Percentiles rank a stretch among this genome's conserved stretches.
Conservation (phyloP, 1,284 basidiomycete species). For the Irpex sp. region DNA sequence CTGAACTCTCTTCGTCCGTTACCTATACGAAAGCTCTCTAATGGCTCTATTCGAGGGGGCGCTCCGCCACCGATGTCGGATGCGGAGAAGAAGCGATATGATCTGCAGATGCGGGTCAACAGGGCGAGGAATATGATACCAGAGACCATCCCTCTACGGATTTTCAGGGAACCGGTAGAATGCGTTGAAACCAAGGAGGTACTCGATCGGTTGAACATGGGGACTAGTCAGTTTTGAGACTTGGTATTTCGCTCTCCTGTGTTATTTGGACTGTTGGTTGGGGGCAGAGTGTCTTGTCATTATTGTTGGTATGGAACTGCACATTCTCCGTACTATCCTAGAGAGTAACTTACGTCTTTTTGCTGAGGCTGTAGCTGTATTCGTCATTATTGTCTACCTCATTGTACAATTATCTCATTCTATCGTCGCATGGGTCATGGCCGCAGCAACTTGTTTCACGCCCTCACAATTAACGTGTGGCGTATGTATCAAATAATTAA, state of each 20-base stretch:
- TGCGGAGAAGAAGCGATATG: slow-evolving; percentile 47
- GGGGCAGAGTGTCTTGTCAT: background rate
- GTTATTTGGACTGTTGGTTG: background rate
- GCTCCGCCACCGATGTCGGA: slow-evolving; percentile 34
- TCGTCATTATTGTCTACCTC: background rate
- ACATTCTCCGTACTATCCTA: background rate
- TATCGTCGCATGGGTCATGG: background rate
- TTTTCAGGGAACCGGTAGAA: slow-evolving; percentile 65
- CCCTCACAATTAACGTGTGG: background rate
- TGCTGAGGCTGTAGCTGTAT: background rate
- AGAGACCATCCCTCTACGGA: slow-evolving; percentile 47
- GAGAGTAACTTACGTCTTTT: background rate
- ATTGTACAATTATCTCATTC: background rate
- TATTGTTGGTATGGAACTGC: background rate
- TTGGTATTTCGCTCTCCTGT: background rate
- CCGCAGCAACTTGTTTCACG: background rate
- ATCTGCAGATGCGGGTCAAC: slow-evolving; percentile 60
- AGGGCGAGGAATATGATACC: slow-evolving; percentile 56
- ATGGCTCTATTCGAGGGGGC: slow-evolving; percentile 9
- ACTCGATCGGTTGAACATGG: slow-evolving; percentile 21
- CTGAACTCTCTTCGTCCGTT: slow-evolving; percentile 6
- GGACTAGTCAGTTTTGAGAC: background rate
- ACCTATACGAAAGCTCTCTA: background rate
- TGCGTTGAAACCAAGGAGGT: slow-evolving; percentile 51
- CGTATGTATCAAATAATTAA: too few relatives aligned